phyloP scores from a whole-genome alignment of 768 basidiomycete species.

The Russula sp. region DNA sequence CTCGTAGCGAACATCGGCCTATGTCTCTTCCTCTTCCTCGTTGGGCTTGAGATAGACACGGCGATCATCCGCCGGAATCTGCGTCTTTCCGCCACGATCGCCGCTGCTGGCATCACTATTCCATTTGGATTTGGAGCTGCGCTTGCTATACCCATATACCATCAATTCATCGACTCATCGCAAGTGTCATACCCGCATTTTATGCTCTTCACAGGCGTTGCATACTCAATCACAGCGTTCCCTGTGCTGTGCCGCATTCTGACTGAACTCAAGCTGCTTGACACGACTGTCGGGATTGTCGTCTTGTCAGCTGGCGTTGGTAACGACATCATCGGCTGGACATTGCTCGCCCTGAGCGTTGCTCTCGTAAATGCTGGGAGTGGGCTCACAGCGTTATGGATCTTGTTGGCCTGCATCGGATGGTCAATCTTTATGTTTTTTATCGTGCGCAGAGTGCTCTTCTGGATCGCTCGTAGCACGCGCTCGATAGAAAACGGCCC shows the following conservation, averaged over 20 bases:
- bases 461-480: constrained; percentile 71
- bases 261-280: constrained; percentile 85
- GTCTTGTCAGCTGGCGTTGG: constrained; percentile 92
- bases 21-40: constrained; percentile 85
- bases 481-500: constrained; percentile 83
- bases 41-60: constrained; percentile 88
- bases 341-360: constrained; percentile 82
- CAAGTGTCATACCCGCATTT: constrained; percentile 79
- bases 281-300: constrained; percentile 89
- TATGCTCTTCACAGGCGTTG: constrained; percentile 91
- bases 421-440: constrained; percentile 78
- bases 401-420: constrained; percentile 73
- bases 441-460: constrained; percentile 57
- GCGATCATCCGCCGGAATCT: constrained; percentile 76
- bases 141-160: constrained; percentile 67
- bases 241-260: constrained; percentile 85
- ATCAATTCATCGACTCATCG: constrained; percentile 59
- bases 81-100: constrained; percentile 62
- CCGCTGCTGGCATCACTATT: constrained; percentile 77
- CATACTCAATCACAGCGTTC: constrained; percentile 85
- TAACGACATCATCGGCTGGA: constrained; percentile 77
- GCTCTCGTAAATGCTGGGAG: constrained; percentile 87
- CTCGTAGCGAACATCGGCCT: constrained; percentile 89
- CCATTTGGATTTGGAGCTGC: constrained; percentile 86
- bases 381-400: constrained; percentile 81